Evolutionary conservation across 345 rosid genomes (phyloP), one percentile per base, ranked within the genome.

Genomic region (Populus euphratica): DNA sequence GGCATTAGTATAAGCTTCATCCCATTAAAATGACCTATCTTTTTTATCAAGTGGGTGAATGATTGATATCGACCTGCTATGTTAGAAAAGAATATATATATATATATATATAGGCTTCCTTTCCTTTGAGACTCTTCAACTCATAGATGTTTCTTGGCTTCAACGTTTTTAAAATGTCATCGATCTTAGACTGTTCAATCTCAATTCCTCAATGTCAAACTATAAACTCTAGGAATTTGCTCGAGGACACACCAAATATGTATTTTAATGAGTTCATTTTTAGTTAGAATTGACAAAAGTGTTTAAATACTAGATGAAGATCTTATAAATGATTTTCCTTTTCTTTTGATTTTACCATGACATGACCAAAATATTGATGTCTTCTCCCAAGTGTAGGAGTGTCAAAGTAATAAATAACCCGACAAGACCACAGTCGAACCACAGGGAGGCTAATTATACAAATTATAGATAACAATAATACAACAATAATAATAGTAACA

Each of bases 141-240:
- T 78, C n/a, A 10, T 73, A 23, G 2, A 72, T 6, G 2, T 73
- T 72, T 16, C 23, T 21, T 0, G 16, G 68, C 10, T 49, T 21
- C 2, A 35, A 49, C 35, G 68, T 73, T 18, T 67, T 44, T 8
- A 54, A 0, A 6, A 67, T 73, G 0, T 14, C 73, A 1, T 78
- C 5, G 1, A 78, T 54, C 9, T 78, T 78, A 5, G 67, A 56
- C 3, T 17, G 61, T 41, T 73, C 78, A 8, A 79, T 29, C 25
- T 79, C 49, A 8, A 39, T 67, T 2, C 82, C 78, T 2, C 27
- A 0, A 23, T 74, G 65, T 2, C 41, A 3, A 0, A 79, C 12
- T 9, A 74, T 41, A 18, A 61, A 69, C 0, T 72, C 66, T 1
- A 59, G 8, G 2, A 79, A 59, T 12, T 79, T 79, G 0, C 74